Base-by-base conservation (phyloP, 345 rosid species). In the Luvunga scandens region DNA sequence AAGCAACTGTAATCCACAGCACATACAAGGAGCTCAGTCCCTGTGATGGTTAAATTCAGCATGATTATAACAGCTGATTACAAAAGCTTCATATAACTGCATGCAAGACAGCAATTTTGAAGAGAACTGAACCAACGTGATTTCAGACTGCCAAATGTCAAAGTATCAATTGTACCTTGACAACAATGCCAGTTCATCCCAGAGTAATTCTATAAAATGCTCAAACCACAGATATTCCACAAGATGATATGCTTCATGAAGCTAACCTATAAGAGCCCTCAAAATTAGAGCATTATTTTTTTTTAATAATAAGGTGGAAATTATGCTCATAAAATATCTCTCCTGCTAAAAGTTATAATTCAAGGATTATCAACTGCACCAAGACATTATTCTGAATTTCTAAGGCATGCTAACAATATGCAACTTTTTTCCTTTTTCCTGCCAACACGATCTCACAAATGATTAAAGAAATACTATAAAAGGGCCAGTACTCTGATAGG, bases 41-140 rank as follows among this genome's bases (percentile, higher is more conserved):
- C 2, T 21, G 28, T 9, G 12, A 30, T 36, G 64, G 12, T 65
- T 75, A 45, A 45, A 21, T 22, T 42, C 28, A 5, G 25, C 9
- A 59, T 38, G 24, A 24, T 73, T 21, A 38, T 1, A 73, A 61
- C 30, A 73, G 10, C 55, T 18, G 19, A 59, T 24, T 16, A 38
- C 39, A 59, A n/a, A 59, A 73, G 55, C 33, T 73, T 59, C 53
- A 59, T 50, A 70, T 24, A 72, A 34, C 66, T 12, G 55, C 67
- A 60, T 62, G 69, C 60, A 62, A 12, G 24, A 22, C 19, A 9
- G 19, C 14, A n/a, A 24, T 36, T 59, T 73, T 19, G 10, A 59
- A 72, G 21, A 73, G 76, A 73, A 16, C 68, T 31, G 63, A 53
- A 71, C 45, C 66, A 62, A 42, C 48, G 42, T 42, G 13, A 75